These are phyloP conservation scores for Irpex lacteus DNA, from an alignment of 1,284 basidiomycete genomes.

Conservation along the genomic window DNA sequence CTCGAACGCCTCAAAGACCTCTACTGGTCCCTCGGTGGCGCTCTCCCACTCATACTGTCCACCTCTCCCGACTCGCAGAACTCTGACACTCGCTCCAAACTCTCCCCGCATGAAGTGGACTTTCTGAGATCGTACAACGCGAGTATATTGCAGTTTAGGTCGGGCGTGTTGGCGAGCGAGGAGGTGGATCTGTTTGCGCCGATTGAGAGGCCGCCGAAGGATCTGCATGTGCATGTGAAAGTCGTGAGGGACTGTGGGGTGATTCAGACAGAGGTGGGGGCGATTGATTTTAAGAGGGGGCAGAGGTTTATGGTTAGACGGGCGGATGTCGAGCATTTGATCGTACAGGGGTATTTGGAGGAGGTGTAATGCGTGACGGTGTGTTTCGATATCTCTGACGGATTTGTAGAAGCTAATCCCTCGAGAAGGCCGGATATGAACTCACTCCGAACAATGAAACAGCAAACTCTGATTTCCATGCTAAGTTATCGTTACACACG, in stretches of 20 bases:
- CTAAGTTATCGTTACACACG: slow-evolving; percentile 38
- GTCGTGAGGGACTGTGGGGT: slow-evolving; percentile 85
- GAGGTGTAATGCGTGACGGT: slow-evolving; percentile 39
- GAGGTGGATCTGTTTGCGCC: slow-evolving; percentile 85
- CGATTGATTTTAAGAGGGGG: slow-evolving; percentile 85
- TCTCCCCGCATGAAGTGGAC: slow-evolving; percentile 90
- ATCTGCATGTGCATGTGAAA: slow-evolving; percentile 75
- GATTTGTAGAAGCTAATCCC: too few species aligned
- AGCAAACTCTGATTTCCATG: not conserved
- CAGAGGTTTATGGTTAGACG: slow-evolving; percentile 85
- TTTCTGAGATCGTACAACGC: slow-evolving; percentile 84
- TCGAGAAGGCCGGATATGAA: too few species aligned
- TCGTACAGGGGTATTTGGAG: slow-evolving; percentile 90
- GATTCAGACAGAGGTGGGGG: slow-evolving; percentile 86
- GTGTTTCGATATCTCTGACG: not conserved
- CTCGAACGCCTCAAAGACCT: slow-evolving; percentile 79
- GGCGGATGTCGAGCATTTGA: slow-evolving; percentile 87
- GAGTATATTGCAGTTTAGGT: slow-evolving; percentile 79
- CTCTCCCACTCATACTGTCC: slow-evolving; percentile 81
- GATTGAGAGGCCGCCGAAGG: slow-evolving; percentile 76
- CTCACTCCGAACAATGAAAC: too few species aligned
- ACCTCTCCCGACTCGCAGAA: slow-evolving; percentile 29
- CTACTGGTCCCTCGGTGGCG: slow-evolving; percentile 94
- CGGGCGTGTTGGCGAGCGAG: slow-evolving; percentile 56
- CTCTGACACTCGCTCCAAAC: slow-evolving; percentile 68